phyloP scores from a whole-genome alignment of 768 basidiomycete species.

The Glaciozyma antarctica region DNA sequence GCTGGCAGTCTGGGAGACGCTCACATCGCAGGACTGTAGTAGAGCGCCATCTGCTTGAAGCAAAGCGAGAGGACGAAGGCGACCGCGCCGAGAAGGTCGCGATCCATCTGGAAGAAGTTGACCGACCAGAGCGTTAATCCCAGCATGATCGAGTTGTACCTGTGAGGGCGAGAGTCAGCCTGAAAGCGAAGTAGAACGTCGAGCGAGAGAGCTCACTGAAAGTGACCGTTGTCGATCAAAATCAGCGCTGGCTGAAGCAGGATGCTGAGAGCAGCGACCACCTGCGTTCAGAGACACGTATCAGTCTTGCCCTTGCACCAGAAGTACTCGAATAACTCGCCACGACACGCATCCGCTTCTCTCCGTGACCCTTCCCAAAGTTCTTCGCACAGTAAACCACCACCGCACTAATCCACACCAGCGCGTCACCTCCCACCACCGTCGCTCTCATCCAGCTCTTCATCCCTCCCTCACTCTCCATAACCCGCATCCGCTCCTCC shows the following conservation, averaged over 20 bases:
- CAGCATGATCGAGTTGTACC: slow-evolving; percentile 85
- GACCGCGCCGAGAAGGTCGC: slow-evolving; percentile 65
- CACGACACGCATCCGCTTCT: slow-evolving; percentile 56
- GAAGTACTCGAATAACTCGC: slow-evolving; percentile 15
- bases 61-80: slow-evolving; percentile 74
- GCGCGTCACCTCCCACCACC: slow-evolving; percentile 57
- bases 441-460: slow-evolving; percentile 66
- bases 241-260: slow-evolving; percentile 75
- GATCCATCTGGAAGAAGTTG: slow-evolving; percentile 57
- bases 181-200: neutral
- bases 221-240: slow-evolving; percentile 83
- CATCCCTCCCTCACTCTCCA: slow-evolving; percentile 22
- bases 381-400: slow-evolving; percentile 49
- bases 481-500: slow-evolving; percentile 55
- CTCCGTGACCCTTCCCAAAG: slow-evolving; percentile 3
- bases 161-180: slow-evolving; percentile 4
- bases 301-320: neutral
- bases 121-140: slow-evolving; percentile 52
- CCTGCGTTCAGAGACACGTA: neutral
- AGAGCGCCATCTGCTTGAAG: slow-evolving; percentile 94
- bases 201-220: slow-evolving; percentile 47
- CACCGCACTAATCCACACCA: slow-evolving; percentile 68
- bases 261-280: slow-evolving; percentile 54
- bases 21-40: slow-evolving; percentile 74
- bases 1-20: neutral